A percentile compares a stretch with the other conserved stretches of the same genome.
Conservation (phyloP, 148 eudicot genomes). For the Chenopodium formosanum region DNA sequence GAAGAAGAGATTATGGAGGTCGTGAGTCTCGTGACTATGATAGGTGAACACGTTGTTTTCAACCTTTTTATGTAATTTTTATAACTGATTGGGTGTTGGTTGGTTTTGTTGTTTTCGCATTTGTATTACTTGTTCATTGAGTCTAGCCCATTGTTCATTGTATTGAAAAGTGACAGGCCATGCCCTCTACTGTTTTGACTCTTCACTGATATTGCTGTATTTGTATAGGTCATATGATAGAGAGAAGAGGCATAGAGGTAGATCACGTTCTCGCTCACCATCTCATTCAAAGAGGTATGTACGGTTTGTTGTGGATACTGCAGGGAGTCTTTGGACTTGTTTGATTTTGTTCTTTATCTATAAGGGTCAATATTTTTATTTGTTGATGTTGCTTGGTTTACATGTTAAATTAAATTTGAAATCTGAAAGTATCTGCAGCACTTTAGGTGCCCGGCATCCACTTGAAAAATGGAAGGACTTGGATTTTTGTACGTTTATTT, state of each 20-base stretch:
- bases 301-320: not conserved
- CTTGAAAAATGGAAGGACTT: not conserved
- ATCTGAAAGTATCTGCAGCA: not conserved
- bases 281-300: conserved; percentile 51
- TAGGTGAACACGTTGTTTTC: conserved; percentile 40
- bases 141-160: not conserved
- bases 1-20: conserved; percentile 48
- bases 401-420: not conserved
- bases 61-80: not conserved
- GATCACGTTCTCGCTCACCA: conserved; percentile 51
- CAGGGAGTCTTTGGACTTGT: not conserved
- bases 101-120: too few relatives aligned
- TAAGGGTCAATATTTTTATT: not conserved
- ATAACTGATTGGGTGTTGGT: not conserved
- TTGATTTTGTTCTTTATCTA: not conserved
- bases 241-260: conserved; percentile 59
- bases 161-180: not conserved
- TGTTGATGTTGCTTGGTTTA: not conserved
- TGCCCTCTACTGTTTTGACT: not conserved
- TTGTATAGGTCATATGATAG: conserved; percentile 53
- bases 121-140: not conserved
- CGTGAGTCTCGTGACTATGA: conserved; percentile 48
- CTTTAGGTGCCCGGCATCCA: not conserved
- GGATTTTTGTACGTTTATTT: not conserved
- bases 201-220: not conserved